A percentile compares a stretch with the other conserved stretches of the same genome.
phyloP scores from a whole-genome alignment of 2,329 filamentous ascomycete species.

The Fusarium sp. region DNA sequence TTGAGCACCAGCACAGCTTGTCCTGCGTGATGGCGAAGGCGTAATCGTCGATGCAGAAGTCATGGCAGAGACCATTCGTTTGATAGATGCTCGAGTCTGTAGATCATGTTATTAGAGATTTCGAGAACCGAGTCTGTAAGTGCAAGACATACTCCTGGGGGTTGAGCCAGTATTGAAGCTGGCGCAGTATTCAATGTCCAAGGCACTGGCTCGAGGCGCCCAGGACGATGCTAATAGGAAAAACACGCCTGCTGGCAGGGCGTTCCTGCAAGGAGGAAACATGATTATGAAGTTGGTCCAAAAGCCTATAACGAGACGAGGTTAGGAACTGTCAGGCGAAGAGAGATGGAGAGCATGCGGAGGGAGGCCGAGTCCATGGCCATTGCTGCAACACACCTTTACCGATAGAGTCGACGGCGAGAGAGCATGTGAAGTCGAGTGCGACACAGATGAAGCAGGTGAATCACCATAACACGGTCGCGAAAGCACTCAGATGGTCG shows the following conservation, averaged over 20 bases:
- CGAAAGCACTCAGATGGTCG: conserved; percentile 32
- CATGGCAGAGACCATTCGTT: conserved; percentile 76
- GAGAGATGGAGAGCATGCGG: not conserved
- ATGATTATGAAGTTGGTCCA: conserved; percentile 36
- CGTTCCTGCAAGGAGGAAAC: conserved; percentile 36
- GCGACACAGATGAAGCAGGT: conserved; percentile 35
- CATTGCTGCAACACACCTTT: conserved; percentile 36
- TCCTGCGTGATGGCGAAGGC: conserved; percentile 77
- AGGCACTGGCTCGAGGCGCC: conserved; percentile 36
- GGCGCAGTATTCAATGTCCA: conserved; percentile 51
- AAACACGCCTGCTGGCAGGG: conserved; percentile 34
- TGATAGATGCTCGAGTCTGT: conserved; percentile 69
- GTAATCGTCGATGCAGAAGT: conserved; percentile 67
- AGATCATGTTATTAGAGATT: not conserved
- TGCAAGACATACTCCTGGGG: conserved; percentile 46
- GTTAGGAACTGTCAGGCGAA: conserved; percentile 22
- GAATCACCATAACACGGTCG: conserved; percentile 41
- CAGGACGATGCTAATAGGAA: conserved; percentile 43
- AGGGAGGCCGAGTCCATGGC: not conserved
- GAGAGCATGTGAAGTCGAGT: conserved; percentile 33
- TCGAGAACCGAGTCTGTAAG: not conserved
- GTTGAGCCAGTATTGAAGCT: conserved; percentile 52
- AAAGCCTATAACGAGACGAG: conserved; percentile 8
- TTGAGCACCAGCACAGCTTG: conserved; percentile 79
- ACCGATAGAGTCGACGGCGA: conserved; percentile 23